Conservation (phyloP, 2,329 filamentous ascomycete species). For the Trichoderma afroharzianum region DNA sequence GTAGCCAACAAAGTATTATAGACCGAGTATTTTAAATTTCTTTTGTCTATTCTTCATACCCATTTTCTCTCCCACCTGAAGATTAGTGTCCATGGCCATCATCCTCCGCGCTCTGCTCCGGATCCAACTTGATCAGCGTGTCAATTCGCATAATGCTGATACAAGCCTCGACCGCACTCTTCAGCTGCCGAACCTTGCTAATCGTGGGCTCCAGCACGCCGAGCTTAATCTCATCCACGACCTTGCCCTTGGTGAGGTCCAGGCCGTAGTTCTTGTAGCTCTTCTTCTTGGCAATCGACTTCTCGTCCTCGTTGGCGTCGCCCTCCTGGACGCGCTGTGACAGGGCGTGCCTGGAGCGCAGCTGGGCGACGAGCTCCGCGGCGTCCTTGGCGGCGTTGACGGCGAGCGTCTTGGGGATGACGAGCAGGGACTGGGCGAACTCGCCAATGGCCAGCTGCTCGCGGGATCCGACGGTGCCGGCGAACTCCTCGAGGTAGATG, state of each 20-base stretch:
- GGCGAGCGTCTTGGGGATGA: constrained; percentile 93
- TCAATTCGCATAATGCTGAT: constrained; percentile 99
- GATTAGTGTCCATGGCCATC: constrained; percentile 79
- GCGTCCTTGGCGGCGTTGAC: constrained; percentile 97
- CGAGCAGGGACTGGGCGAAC: constrained; percentile 89
- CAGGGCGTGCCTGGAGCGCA: constrained; percentile 88
- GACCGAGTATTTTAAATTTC: constrained; percentile 7
- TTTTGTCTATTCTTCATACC: constrained; percentile 22
- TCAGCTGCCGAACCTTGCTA: constrained; percentile 97
- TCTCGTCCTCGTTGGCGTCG: constrained; percentile 81
- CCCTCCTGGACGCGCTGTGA: constrained; percentile 88
- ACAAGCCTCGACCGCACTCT: constrained; percentile 97
- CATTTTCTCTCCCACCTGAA: neutral
- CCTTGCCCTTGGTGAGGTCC: constrained; percentile 82
- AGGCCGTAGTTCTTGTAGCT: constrained; percentile 98
- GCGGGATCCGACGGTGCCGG: constrained; percentile 91
- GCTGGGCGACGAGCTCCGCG: constrained; percentile 90
- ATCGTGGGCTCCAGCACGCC: constrained; percentile 95
- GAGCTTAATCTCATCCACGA: constrained; percentile 89
- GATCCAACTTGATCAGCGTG: constrained; percentile 96
- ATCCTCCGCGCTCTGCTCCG: constrained; percentile 71
- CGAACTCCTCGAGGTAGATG: constrained; percentile 98
- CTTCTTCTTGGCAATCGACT: constrained; percentile 87
- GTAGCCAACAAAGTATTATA: neutral
- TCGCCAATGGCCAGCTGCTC: constrained; percentile 98